Conservation (phyloP, 176 grass and related monocot genomes). For the Avena atlantica region DNA sequence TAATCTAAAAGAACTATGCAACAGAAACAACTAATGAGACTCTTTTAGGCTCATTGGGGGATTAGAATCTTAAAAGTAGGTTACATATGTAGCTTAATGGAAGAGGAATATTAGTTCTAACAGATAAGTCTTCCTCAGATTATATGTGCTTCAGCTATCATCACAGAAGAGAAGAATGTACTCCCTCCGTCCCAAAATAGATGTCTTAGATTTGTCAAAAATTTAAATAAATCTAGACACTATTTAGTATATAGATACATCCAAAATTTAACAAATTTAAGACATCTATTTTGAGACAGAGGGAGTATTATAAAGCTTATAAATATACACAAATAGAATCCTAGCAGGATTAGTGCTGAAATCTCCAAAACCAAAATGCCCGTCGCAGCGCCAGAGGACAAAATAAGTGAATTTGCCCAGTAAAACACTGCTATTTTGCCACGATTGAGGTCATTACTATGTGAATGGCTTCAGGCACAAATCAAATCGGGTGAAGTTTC, state of each 20-base stretch:
- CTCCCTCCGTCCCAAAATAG: too few relatives aligned
- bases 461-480: background rate
- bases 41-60: background rate
- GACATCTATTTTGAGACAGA: too few relatives aligned
- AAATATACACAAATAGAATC: background rate
- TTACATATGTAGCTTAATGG: background rate
- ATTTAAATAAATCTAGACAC: too few relatives aligned
- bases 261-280: too few relatives aligned
- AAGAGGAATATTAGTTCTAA: too few relatives aligned
- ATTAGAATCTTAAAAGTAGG: background rate
- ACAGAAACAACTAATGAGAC: background rate
- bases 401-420: background rate
- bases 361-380: background rate
- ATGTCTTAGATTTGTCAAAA: too few relatives aligned
- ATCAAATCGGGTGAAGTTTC: background rate
- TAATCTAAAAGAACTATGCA: background rate
- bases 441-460: background rate
- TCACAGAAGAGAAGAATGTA: background rate
- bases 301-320: too few relatives aligned
- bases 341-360: background rate
- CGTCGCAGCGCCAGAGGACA: background rate
- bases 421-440: background rate
- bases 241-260: too few relatives aligned
- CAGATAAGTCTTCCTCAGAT: background rate
- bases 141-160: background rate